Base-by-base conservation (phyloP, 2,329 filamentous ascomycete genomes). In the Clarireedia sp. region DNA sequence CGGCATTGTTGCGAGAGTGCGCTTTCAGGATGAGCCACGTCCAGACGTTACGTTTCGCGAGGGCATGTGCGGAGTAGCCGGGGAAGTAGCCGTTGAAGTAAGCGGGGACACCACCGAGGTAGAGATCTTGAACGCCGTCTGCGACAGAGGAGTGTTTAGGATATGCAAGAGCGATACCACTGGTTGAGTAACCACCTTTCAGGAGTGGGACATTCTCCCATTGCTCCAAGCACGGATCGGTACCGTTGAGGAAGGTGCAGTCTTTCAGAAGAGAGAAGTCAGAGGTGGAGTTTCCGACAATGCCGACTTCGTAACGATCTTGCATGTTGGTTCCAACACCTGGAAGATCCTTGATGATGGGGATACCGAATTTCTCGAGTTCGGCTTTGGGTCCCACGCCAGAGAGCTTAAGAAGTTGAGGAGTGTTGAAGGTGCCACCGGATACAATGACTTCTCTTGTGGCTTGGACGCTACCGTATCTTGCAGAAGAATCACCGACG, bases 271-370 rank as follows among this genome's bases (percentile, higher is more conserved):
- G 64, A 2, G 65, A 67, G 60, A 73, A 74, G 59, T 73, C 68
- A 49, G 65, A 71, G 1, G 68, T 72, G 3, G 66, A 57, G n/a
- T 75, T 69, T 23, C 72, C 76, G 38, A 74, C 66, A 21, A 78
- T 69, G 17, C 70, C 68, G 48, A 77, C 71, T 64, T 77, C 78
- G 65, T 78, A 54, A n/a, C 36, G 78, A 58, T 85, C 79, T 64
- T 78, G 73, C 1, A 83, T 70, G 68, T 85, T 83, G 36, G 71
- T 74, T 40, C 83, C 83, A 14, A 87, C 82, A 16, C 86, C 82
- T 0, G 81, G 82, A 1, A 82, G 72, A 63, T 85, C 74, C 3
- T 50, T 79, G 38, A 83, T 62, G 5, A 82, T 70, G 3, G 72
- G 67, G 57, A 85, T 82, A 29, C 70, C 66, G 62, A 77, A 61